These are phyloP conservation scores for Fusarium buxicola DNA, from an alignment of 2,329 filamentous ascomycete genomes.

Conservation along the genomic window DNA sequence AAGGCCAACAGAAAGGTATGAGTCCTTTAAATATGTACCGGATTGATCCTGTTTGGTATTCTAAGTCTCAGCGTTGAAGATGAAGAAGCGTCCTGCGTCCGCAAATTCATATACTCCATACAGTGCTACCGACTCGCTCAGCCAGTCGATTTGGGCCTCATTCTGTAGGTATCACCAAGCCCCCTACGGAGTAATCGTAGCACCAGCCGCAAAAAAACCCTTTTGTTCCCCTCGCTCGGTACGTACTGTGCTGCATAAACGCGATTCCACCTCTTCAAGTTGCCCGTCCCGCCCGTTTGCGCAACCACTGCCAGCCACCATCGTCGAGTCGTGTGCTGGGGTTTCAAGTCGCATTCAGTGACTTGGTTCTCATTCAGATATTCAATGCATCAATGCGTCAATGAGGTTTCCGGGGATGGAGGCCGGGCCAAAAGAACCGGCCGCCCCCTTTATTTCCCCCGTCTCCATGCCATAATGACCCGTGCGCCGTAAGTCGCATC, in stretches of 20 bases:
- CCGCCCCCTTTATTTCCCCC: conserved; percentile 36
- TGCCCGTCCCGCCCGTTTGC: not conserved
- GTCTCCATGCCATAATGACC: conserved; percentile 24
- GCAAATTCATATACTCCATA: conserved; percentile 40
- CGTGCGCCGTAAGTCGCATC: conserved; percentile 29
- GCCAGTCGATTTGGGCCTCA: conserved; percentile 22
- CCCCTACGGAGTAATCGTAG: too few species aligned
- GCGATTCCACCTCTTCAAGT: conserved; percentile 26
- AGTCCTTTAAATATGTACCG: conserved; percentile 15
- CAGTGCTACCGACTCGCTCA: conserved; percentile 37
- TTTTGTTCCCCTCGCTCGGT: conserved; percentile 26
- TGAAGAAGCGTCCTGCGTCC: conserved; percentile 32
- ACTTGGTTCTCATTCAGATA: conserved; percentile 14
- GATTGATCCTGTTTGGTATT: conserved; percentile 37
- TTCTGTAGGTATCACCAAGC: conserved; percentile 17
- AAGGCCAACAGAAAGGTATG: conserved; percentile 21
- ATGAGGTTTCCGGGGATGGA: conserved; percentile 25
- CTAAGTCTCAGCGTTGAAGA: conserved; percentile 40
- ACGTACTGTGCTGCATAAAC: conserved; percentile 12
- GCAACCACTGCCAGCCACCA: conserved; percentile 23
- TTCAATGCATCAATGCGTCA: conserved; percentile 39
- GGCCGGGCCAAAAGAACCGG: conserved; percentile 28
- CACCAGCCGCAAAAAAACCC: conserved; percentile 38
- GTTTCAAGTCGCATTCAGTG: conserved; percentile 10
- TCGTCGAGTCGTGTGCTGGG: conserved; percentile 21